Evolutionary conservation across 2,329 filamentous ascomycete species (phyloP), one percentile per base, ranked within the genome.

Genomic region (Aspergillus quadricinctus): DNA sequence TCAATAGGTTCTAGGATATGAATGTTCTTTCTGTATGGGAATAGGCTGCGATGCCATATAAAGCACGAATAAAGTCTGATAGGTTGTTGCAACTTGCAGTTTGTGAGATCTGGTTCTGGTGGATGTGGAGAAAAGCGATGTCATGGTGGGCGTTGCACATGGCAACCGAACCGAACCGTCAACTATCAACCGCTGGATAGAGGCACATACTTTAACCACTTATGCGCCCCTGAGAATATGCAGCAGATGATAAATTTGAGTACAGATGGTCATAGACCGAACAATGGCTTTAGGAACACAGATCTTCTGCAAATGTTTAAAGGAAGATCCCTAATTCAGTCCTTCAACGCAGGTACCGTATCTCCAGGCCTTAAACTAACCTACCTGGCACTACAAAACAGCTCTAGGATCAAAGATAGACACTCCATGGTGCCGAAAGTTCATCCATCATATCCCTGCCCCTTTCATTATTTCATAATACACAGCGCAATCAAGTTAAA

Each of bases 71-170:
- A 10, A 49, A 21, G 41, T 35, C 19, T n/a, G 19, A 23, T 46
- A 19, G 37, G 51, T 50, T 45, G 46, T 28, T 57, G 50, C 51
- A 31, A 23, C n/a, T 29, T 21, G 27, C 28, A 56, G 49, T 50
- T 53, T 53, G 40, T 45, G 41, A 19, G 51, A 6, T 57, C 27
- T 51, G 45, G 49, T 49, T 57, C 46, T 9, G 57, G 37, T 48
- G 25, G 31, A 49, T 52, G 50, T 57, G 57, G 57, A 57, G 58
- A 54, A 48, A 54, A 54, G 49, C 58, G 60, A 64, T 60, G 57
- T 60, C 59, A 59, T 50, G 25, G 31, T 61, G 48, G 31, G 29
- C 60, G 61, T 64, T 60, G 62, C 60, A 52, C 57, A 55, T 51
- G 58, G 57, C 60, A 62, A 61, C 57, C 54, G 35, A 19, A 35